Percentiles rank a stretch among this genome's conserved stretches.
Conservation (phyloP, 495 filamentous ascomycete genomes). For the Aspergillus nidulans region DNA sequence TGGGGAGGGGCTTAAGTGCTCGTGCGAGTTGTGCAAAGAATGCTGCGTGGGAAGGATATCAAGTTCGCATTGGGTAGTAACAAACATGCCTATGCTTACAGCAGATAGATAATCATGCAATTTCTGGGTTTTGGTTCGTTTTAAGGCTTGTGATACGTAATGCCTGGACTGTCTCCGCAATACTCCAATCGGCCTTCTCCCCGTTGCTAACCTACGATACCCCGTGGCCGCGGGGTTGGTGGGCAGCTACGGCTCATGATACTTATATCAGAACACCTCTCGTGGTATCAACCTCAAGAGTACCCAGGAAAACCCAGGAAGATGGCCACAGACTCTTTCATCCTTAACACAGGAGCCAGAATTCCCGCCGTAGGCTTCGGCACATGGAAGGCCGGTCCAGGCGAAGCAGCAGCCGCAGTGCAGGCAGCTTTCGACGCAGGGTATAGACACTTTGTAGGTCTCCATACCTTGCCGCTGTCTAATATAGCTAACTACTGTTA, state of each 20-base stretch:
- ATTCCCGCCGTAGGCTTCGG: constrained; percentile 68
- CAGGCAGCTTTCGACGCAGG: constrained; percentile 41
- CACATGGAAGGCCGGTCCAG: constrained; percentile 34
- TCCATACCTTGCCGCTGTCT: neutral
- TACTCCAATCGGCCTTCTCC: neutral
- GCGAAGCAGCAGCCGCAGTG: constrained; percentile 26
- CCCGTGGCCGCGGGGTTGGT: neutral
- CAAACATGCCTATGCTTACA: no score
- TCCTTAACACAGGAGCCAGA: constrained; percentile 60
- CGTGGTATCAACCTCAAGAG: no score
- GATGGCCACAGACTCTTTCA: constrained; percentile 32
- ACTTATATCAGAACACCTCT: neutral
- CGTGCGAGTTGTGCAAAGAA: constrained; percentile 9
- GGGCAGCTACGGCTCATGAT: no score
- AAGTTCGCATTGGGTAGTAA: no score
- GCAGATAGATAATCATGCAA: no score
- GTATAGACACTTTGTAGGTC: constrained; percentile 50
- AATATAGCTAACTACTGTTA: neutral
- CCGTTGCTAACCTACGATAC: no score
- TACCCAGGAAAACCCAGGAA: constrained; percentile 6
- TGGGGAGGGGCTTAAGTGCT: neutral
- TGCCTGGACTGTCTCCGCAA: neutral
- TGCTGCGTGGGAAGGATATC: no score
- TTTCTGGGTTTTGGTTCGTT: no score
- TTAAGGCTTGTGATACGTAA: no score